Percentiles rank a stretch among this genome's conserved stretches.
These are phyloP conservation scores for Ensete ventricosum DNA, from an alignment of 176 grass and related monocot species.

Conservation along the genomic window DNA sequence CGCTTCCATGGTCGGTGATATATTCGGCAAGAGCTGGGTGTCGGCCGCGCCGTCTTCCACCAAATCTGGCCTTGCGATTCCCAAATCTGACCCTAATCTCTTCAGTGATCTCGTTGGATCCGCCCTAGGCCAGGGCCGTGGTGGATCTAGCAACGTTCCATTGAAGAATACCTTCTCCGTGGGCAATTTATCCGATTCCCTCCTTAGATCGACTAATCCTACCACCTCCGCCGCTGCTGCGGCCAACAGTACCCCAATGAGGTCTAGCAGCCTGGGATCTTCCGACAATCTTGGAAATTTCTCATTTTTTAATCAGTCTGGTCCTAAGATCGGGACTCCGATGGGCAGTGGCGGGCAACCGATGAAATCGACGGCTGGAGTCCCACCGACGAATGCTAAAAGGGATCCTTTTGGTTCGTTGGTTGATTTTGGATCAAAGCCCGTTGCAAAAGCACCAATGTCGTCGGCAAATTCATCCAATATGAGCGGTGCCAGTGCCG, in stretches of 20 bases:
- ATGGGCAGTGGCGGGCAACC: conserved; percentile 17
- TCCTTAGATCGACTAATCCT: conserved; percentile 45
- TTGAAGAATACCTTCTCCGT: conserved; percentile 63
- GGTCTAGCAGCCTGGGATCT: conserved; percentile 29
- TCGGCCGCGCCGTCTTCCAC: conserved; percentile 33
- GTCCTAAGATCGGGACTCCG: conserved; percentile 8
- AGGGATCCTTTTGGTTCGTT: conserved; percentile 82
- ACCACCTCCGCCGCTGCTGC: not conserved
- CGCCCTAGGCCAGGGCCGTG: conserved; percentile 46
- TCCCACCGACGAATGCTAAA: conserved; percentile 39
- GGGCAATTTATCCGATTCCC: conserved; percentile 61
- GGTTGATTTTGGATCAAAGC: conserved; percentile 52
- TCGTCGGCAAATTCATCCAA: conserved; percentile 31
- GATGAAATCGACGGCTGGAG: conserved; percentile 43
- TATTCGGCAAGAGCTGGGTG: conserved; percentile 80
- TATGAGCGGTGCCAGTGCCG: not conserved
- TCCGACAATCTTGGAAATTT: conserved; percentile 4
- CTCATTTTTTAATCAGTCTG: conserved; percentile 7
- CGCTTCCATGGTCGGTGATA: conserved; percentile 91
- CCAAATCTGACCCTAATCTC: conserved; percentile 59
- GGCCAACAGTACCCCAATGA: conserved; percentile 23
- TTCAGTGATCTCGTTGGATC: conserved; percentile 90
- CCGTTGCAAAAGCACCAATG: conserved; percentile 28
- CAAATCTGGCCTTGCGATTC: conserved; percentile 42
- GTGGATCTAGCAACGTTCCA: conserved; percentile 38